A percentile compares a stretch with the other conserved stretches of the same genome.
Evolutionary conservation across 257 asterid genomes (phyloP).

Genomic region (Penstemon davidsonii): DNA sequence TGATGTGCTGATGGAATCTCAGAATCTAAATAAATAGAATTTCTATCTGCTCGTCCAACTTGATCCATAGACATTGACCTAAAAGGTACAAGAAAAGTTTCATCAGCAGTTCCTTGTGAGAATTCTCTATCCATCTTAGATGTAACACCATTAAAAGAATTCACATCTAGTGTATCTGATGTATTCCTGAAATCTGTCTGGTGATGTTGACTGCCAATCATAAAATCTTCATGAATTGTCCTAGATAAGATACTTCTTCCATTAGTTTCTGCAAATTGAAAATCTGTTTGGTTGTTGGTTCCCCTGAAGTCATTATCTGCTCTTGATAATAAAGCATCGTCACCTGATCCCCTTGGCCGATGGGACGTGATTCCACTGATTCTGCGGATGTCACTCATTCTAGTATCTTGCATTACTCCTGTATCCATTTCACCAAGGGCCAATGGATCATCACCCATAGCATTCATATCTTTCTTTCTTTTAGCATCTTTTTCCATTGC

Average conservation of each 20-base stretch:
- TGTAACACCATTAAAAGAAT: slow-evolving; percentile 41
- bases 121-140: slow-evolving; percentile 44
- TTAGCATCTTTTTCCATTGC: slow-evolving; percentile 56
- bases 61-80: slow-evolving; percentile 70
- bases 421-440: slow-evolving; percentile 42
- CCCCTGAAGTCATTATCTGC: slow-evolving; percentile 41
- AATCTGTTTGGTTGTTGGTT: slow-evolving; percentile 33
- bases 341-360: slow-evolving; percentile 48
- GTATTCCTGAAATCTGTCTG: slow-evolving; percentile 44
- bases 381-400: slow-evolving; percentile 39
- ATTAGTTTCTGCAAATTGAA: slow-evolving; percentile 57
- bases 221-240: slow-evolving; percentile 60
- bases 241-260: slow-evolving; percentile 53
- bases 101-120: slow-evolving; percentile 63
- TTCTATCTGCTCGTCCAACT: slow-evolving; percentile 52
- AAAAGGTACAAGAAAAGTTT: slow-evolving; percentile 69
- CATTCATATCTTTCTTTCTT: slow-evolving; percentile 44
- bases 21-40: slow-evolving; percentile 65
- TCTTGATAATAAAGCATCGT: slow-evolving; percentile 45
- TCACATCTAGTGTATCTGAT: slow-evolving; percentile 51
- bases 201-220: slow-evolving; percentile 46
- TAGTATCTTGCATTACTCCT: slow-evolving; percentile 46
- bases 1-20: slow-evolving; percentile 61
- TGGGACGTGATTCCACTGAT: slow-evolving; percentile 38
- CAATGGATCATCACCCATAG: slow-evolving; percentile 49